Evolutionary conservation across 495 filamentous ascomycete genomes (phyloP).

Genomic region (Coniosporium apollinis): DNA sequence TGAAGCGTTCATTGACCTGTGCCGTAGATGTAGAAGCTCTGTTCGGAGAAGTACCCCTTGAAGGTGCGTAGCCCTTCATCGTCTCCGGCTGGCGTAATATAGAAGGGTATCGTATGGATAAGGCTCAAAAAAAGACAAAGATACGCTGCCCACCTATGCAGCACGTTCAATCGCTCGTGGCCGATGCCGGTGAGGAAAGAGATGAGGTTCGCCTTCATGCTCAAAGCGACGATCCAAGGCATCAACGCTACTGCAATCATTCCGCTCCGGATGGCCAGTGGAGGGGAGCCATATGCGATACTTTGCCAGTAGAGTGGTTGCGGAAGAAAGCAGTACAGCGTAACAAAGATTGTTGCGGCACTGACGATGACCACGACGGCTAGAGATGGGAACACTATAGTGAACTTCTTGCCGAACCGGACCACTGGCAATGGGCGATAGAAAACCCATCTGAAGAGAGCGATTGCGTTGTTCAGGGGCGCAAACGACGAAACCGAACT

Average conservation of each 20-base stretch:
- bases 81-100: constrained; percentile 73
- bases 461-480: constrained; percentile 56
- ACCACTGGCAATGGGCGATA: constrained; percentile 65
- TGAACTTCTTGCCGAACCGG: constrained; percentile 31
- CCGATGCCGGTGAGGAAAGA: constrained; percentile 77
- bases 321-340: constrained; percentile 67
- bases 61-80: constrained; percentile 51
- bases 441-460: constrained; percentile 67
- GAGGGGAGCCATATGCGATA: constrained; percentile 72
- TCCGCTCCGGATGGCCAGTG: constrained; percentile 72
- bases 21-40: constrained; percentile 59
- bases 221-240: constrained; percentile 80
- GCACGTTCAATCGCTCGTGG: constrained; percentile 78
- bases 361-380: constrained; percentile 48
- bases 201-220: constrained; percentile 82
- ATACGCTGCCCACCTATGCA: constrained; percentile 89
- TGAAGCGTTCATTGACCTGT: constrained; percentile 32
- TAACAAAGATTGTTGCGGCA: constrained; percentile 50
- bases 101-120: constrained; percentile 77
- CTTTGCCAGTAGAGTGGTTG: constrained; percentile 74
- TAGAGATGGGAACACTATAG: constrained; percentile 60
- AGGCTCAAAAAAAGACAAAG: constrained; percentile 68
- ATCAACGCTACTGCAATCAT: constrained; percentile 92
- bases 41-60: constrained; percentile 40
- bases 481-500: constrained; percentile 51